Conservation (phyloP, 352 stramenopile genomes). For the Globisporangium spiculum region DNA sequence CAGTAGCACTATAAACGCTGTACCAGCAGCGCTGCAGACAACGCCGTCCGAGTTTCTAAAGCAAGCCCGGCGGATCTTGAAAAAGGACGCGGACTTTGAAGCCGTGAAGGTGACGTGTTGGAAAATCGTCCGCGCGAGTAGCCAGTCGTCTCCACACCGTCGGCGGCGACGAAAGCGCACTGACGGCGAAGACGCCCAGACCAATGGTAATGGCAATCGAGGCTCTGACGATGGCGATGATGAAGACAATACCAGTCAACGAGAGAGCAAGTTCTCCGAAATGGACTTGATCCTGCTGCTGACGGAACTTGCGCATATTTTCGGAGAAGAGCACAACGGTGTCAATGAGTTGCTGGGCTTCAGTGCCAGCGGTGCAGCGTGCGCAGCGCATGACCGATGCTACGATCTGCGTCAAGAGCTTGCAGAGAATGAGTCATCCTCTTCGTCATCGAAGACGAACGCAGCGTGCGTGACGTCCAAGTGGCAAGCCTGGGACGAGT, state of each 20-base stretch:
- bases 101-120: slow-evolving; percentile 20
- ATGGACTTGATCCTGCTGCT: slow-evolving; percentile 25
- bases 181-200: slow-evolving; percentile 3
- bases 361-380: not conserved
- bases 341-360: slow-evolving; percentile 27
- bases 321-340: slow-evolving; percentile 28
- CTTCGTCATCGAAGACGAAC: not conserved
- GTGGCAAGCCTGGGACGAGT: slow-evolving; percentile 28
- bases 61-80: slow-evolving; percentile 12
- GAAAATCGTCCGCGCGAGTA: slow-evolving; percentile 13
- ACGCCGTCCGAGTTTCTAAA: slow-evolving; percentile 13
- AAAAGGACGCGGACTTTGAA: slow-evolving; percentile 21
- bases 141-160: not conserved
- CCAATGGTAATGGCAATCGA: not conserved
- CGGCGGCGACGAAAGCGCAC: not conserved
- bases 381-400: slow-evolving; percentile 17
- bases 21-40: slow-evolving; percentile 1
- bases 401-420: slow-evolving; percentile 1
- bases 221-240: slow-evolving; percentile 1
- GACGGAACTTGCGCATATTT: slow-evolving; percentile 22
- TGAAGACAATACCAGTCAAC: not conserved
- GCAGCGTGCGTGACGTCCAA: slow-evolving; percentile 17
- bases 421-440: not conserved
- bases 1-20: too few species aligned
- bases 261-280: slow-evolving; percentile 8